Percentiles rank a stretch among this genome's conserved stretches.
Conservation (phyloP, 805 yeast species). For the Saccharomycopsis sp. region DNA sequence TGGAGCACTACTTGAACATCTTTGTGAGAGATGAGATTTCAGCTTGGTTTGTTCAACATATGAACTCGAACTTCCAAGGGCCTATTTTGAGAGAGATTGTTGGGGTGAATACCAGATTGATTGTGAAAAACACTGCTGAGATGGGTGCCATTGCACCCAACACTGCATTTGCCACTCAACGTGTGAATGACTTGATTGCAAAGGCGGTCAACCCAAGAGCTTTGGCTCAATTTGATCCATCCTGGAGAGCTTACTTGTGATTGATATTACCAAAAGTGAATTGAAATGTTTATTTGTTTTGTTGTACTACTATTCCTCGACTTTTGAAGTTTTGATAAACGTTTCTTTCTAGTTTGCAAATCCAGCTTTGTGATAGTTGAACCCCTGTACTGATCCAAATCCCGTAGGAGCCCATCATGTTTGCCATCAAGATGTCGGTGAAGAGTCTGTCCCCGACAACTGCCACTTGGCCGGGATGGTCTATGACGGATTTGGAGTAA, state of each 20-base stretch:
- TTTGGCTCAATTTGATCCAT: constrained; percentile 80
- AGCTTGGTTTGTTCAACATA: constrained; percentile 80
- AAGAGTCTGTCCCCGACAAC: constrained; percentile 86
- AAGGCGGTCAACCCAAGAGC: constrained; percentile 94
- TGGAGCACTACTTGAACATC: constrained; percentile 80
- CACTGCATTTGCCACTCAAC: constrained; percentile 69
- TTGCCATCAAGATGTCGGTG: constrained; percentile 92
- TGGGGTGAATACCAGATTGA: constrained; percentile 71
- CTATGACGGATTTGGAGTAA: constrained; percentile 35
- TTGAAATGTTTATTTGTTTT: constrained; percentile 1
- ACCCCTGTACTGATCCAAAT: constrained; percentile 84
- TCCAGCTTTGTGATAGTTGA: constrained; percentile 37
- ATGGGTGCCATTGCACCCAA: constrained; percentile 23
- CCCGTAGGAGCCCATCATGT: constrained; percentile 80
- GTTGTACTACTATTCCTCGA: neutral
- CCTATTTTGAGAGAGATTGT: constrained; percentile 82
- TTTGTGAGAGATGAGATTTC: constrained; percentile 93
- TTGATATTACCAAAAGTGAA: too few species aligned
- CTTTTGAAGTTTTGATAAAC: constrained; percentile 16
- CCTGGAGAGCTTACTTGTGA: constrained; percentile 46
- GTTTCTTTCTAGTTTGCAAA: constrained; percentile 46
- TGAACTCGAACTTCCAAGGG: constrained; percentile 34
- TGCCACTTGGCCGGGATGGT: constrained; percentile 55
- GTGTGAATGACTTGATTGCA: constrained; percentile 80
- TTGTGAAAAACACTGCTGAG: neutral